Evolutionary conservation across 306 rosid genomes (phyloP), one percentile per base, ranked within the genome.

Genomic region (Albizia julibrissin): DNA sequence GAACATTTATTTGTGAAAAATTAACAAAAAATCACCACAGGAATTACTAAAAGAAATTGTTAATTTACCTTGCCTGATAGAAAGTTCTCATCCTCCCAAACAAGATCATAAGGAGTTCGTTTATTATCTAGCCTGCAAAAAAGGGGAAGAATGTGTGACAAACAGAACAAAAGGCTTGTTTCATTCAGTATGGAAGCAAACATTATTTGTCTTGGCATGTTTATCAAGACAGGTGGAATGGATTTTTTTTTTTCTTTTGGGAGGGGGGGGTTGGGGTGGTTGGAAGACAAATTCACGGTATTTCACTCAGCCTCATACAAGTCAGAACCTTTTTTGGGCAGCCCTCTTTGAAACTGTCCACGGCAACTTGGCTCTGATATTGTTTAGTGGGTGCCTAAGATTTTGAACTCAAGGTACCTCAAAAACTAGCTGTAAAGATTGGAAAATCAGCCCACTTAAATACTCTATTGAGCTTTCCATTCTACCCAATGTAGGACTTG

Each of bases 1-100:
- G 61, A 75, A 79, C 49, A 52, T 3, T 72, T 66, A 49, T 29
- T 69, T 44, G 39, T 76, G 54, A 81, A 70, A 85, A 79, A 22
- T 31, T n/a, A 39, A 34, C 2, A 34, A 47, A 77, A 31, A 76
- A 62, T 80, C 65, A 40, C 14, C 59, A 40, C 9, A 21, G 72
- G 18, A 74, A 47, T 44, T 47, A n/a, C 34, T 58, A 18, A 12
- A 77, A 37, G 39, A 73, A 50, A 75, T 34, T 76, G 22, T 24
- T 47, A 34, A 18, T 69, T 81, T 89, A 95, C 98, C 96, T 92
- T 92, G 80, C 98, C 97, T 4, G 93, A 82, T 64, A 95, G 82
- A 80, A 84, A 84, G 43, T 34, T 82, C 29, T 77, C 81, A 64
- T 92, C 98, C 89, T 92, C 94, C 99, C 99, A 95, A 64, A 95